A percentile compares a stretch with the other conserved stretches of the same genome.
phyloP scores from a whole-genome alignment of 441 rosid species.

The Capsella rubella region DNA sequence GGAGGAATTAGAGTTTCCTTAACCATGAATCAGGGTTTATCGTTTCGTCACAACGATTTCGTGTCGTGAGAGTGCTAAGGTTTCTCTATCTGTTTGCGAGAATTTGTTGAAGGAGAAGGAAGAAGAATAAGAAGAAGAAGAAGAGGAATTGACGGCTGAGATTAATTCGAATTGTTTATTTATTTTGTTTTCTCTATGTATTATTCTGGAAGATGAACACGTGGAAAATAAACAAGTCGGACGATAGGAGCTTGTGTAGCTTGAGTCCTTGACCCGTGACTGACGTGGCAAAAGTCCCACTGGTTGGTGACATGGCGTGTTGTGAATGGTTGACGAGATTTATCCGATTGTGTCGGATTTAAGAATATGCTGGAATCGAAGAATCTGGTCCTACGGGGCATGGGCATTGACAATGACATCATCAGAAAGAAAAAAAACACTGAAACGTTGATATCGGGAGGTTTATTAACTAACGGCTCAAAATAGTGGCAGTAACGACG shows the following conservation, averaged over 20 bases:
- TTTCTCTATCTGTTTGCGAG: slow-evolving; percentile 13
- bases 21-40: slow-evolving; percentile 29
- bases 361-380: slow-evolving; percentile 39
- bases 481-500: neutral
- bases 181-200: slow-evolving; percentile 20
- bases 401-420: slow-evolving; percentile 31
- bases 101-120: slow-evolving; percentile 5
- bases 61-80: slow-evolving; percentile 18
- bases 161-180: slow-evolving; percentile 28
- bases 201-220: slow-evolving; percentile 46
- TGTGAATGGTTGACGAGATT: slow-evolving; percentile 32
- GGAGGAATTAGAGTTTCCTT: slow-evolving; percentile 31
- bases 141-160: slow-evolving; percentile 49
- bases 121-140: neutral
- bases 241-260: slow-evolving; percentile 22
- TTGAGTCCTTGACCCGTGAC: slow-evolving; percentile 7
- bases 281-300: slow-evolving; percentile 27
- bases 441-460: neutral
- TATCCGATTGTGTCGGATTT: slow-evolving; percentile 30
- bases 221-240: slow-evolving; percentile 42
- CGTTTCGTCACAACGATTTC: slow-evolving; percentile 30
- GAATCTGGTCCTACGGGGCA: slow-evolving; percentile 34
- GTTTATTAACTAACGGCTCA: slow-evolving; percentile 9
- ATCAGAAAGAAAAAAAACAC: neutral
- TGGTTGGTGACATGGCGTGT: slow-evolving; percentile 14